phyloP scores from a whole-genome alignment of 192 early-diverging fungal species.

The Helicostylum pulchrum region DNA sequence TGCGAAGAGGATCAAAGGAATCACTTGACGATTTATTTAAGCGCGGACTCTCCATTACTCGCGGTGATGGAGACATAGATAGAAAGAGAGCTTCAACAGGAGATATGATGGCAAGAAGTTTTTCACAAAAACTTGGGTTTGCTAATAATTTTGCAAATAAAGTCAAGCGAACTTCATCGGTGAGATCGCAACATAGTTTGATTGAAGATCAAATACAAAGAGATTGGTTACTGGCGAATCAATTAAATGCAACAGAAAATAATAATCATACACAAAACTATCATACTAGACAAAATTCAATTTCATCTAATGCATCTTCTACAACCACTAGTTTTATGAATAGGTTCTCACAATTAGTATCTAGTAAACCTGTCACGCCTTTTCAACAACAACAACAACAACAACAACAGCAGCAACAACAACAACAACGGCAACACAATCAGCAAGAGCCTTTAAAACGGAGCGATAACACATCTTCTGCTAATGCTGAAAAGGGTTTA shows the following conservation, averaged over 20 bases:
- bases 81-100: conserved; percentile 17
- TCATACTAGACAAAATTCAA: not conserved
- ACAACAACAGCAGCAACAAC: not conserved
- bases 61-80: not conserved
- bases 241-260: not conserved
- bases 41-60: conserved; percentile 13
- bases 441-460: not conserved
- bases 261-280: not conserved
- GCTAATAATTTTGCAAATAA: conserved; percentile 9
- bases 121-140: conserved; percentile 25
- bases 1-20: conserved; percentile 26
- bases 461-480: not conserved
- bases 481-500: not conserved
- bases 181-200: not conserved
- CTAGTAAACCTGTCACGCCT: conserved; percentile 4
- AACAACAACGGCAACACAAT: not conserved
- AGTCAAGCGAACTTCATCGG: conserved; percentile 9
- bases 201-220: conserved; percentile 10
- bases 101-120: conserved; percentile 6
- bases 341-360: conserved; percentile 15
- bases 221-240: conserved; percentile 7
- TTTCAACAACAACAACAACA: not conserved
- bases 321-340: not conserved
- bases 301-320: not conserved
- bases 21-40: conserved; percentile 32